These are phyloP conservation scores for Apostasia ramifera DNA, from an alignment of 106 monocot genomes.

Conservation along the genomic window DNA sequence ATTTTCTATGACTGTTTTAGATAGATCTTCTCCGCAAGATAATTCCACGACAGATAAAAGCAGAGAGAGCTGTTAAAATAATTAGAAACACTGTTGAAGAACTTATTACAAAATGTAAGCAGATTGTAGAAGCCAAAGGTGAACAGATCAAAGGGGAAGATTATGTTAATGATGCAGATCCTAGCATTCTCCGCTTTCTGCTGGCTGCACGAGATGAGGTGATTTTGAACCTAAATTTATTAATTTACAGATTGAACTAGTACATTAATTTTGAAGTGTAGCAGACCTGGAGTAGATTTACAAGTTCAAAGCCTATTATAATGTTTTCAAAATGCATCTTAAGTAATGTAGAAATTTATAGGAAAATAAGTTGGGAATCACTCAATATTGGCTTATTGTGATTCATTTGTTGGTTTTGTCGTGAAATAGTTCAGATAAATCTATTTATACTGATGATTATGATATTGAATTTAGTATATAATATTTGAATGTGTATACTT, in stretches of 20 bases:
- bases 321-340: no score
- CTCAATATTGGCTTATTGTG: no score
- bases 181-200: conserved; percentile 92
- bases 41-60: conserved; percentile 88
- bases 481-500: not conserved
- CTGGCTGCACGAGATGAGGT: conserved; percentile 98
- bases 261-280: no score
- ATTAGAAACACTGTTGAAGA: conserved; percentile 91
- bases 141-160: conserved; percentile 86
- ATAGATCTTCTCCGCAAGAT: conserved; percentile 65
- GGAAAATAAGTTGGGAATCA: no score
- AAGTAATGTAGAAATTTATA: no score
- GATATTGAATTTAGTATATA: not conserved
- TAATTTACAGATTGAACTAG: no score
- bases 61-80: conserved; percentile 71
- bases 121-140: conserved; percentile 87
- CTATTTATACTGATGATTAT: not conserved
- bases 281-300: no score
- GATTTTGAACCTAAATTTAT: not conserved
- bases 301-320: no score
- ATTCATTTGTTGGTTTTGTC: not conserved
- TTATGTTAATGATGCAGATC: conserved; percentile 95
- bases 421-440: not conserved
- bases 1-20: conserved; percentile 31
- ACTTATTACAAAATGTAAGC: conserved; percentile 78